Base-by-base conservation (phyloP, 257 asterid genomes). In the Penstemon newberryi region DNA sequence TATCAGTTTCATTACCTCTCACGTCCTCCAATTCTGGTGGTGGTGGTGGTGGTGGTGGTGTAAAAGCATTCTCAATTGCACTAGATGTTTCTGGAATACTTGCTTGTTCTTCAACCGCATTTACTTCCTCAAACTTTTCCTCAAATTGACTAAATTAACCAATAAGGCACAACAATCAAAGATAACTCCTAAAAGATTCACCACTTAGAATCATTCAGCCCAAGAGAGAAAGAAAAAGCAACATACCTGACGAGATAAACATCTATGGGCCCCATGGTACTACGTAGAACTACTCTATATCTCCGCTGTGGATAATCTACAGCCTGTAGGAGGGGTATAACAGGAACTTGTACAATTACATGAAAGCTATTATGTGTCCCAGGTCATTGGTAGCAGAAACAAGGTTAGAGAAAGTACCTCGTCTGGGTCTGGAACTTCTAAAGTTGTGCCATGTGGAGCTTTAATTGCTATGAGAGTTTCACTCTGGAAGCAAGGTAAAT, bases 401-500 rank as follows among this genome's bases (percentile, higher is more conserved):
- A 61, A 73, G 38, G 45, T 66, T 71, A 25, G 67, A 60, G 41
- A 38, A 55, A 45, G 74, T 79, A 88, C 99, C 96, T 89, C 97
- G 39, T 90, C 97, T 13, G 97, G 99, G 71, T 88, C 95, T 40
- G 95, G 96, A 70, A 90, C 99, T 85, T 90, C 96, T 82, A 93
- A 81, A 62, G 96, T 90, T 59, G 96, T 90, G 19, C 96, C 99
- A 74, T 87, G 99, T 13, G 97, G 99, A 85, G 97, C 96, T 81
- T 93, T 90, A 77, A 93, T 79, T 57, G 95, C 99, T 71, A 93
- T 90, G 78, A 93, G 76, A 47, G 97, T 93, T 85, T 93, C 95
- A 70, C 87, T 88, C 97, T 90, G 96, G 79, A 93, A 88, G 82
- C 89, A 87, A 55, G 96, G 92, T 70, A 93, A 75, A 76, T 70